Evolutionary conservation across 495 filamentous ascomycete genomes (phyloP).

Genomic region (Aspergillus steynii): DNA sequence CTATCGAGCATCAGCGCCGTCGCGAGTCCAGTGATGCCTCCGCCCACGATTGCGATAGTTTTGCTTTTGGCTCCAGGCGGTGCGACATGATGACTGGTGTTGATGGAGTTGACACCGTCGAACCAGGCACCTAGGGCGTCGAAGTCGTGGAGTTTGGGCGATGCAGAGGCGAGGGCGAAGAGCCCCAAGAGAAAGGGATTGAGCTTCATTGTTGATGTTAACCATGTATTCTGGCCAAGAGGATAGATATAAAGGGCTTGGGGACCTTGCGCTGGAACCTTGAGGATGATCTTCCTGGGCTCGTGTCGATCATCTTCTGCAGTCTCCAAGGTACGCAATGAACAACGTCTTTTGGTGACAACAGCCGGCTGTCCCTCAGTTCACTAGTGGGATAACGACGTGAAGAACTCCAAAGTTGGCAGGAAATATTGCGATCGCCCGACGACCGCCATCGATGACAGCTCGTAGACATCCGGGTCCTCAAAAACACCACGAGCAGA

Average conservation of each 20-base stretch:
- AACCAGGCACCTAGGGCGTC: conserved; percentile 30
- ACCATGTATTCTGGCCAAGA: background rate
- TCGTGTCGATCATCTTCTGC: conserved; percentile 4
- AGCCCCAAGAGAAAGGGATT: background rate
- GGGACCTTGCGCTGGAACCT: background rate
- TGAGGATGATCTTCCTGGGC: background rate
- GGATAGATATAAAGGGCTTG: background rate
- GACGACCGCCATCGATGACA: too few relatives aligned
- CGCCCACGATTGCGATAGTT: conserved; percentile 59
- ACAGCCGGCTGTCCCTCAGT: too few relatives aligned
- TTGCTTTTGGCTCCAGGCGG: conserved; percentile 18
- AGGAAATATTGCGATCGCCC: background rate
- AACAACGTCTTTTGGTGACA: background rate
- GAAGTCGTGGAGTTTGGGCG: conserved; percentile 20
- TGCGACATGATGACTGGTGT: conserved; percentile 8
- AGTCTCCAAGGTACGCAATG: conserved; percentile 2
- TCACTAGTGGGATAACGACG: background rate
- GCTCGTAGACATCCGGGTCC: too few relatives aligned
- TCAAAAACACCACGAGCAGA: too few relatives aligned
- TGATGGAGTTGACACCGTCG: conserved; percentile 26
- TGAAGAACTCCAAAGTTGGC: background rate
- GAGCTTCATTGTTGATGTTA: conserved; percentile 1
- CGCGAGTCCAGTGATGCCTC: conserved; percentile 64
- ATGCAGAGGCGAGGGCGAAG: background rate
- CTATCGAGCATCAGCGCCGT: conserved; percentile 45